Conservation (phyloP, 768 basidiomycete species). For the Crucibulum laeve region DNA sequence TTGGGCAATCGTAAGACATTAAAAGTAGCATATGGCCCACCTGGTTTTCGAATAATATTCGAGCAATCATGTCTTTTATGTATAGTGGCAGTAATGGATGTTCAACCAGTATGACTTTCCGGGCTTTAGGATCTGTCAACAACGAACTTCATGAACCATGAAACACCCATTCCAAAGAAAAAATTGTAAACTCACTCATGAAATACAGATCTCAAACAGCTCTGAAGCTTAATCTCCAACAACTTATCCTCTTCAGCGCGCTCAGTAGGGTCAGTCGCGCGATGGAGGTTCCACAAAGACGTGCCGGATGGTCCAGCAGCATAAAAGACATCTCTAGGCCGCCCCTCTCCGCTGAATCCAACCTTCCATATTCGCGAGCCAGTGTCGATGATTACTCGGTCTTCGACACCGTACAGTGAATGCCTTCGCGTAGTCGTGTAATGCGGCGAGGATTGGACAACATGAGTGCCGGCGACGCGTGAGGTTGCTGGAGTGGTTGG, state of each 20-base stretch:
- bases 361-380: slow-evolving; percentile 96
- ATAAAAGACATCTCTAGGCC: slow-evolving; percentile 84
- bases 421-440: slow-evolving; percentile 84
- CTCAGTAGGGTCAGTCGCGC: slow-evolving; percentile 48
- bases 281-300: slow-evolving; percentile 58
- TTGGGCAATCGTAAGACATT: neutral
- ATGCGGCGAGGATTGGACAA: slow-evolving; percentile 74
- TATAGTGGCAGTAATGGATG: slow-evolving; percentile 81
- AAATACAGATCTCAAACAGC: slow-evolving; percentile 71
- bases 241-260: slow-evolving; percentile 72
- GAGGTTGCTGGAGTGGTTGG: slow-evolving; percentile 56
- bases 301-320: slow-evolving; percentile 37
- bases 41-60: slow-evolving; percentile 88
- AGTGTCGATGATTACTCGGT: slow-evolving; percentile 91
- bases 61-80: slow-evolving; percentile 86
- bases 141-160: slow-evolving; percentile 59
- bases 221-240: slow-evolving; percentile 66
- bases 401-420: slow-evolving; percentile 95
- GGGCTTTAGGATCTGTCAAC: slow-evolving; percentile 89
- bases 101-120: slow-evolving; percentile 92
- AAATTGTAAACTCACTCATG: slow-evolving; percentile 59
- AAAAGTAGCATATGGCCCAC: slow-evolving; percentile 31
- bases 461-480: slow-evolving; percentile 38
- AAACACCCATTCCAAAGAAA: slow-evolving; percentile 8
- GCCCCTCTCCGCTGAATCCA: slow-evolving; percentile 94